Evolutionary conservation across 331 rosid genomes (phyloP), one percentile per base, ranked within the genome.

Genomic region (Rosa hybrid): DNA sequence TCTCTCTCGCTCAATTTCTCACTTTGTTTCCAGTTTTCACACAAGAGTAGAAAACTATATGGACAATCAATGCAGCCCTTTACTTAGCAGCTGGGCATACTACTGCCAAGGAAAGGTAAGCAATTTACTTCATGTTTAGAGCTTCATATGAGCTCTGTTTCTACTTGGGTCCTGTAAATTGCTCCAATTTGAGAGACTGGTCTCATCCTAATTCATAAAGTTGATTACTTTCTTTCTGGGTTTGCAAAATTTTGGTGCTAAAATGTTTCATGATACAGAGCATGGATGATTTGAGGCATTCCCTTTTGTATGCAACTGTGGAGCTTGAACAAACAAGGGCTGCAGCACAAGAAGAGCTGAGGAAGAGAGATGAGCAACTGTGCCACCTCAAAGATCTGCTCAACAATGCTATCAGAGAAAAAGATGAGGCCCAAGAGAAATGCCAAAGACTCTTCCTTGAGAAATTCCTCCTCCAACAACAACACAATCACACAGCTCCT

Each of bases 311-410:
- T 80, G 81, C 97, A 16, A 90, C 91, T 46, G 25, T 93, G 38
- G 99, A 96, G 88, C 94, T 96, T 41, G 97, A 96, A 80, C 97
- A 96, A 80, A 93, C 97, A 17, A 91, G 82, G 30, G 83, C 46
- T 6, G 87, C 90, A 68, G 97, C 84, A 1, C 94, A 90, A 53
- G 98, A 93, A 57, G 99, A 96, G 83, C 94, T 96, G 1, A 86
- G 88, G 79, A 96, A 90, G 83, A 93, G 93, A 76, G 98, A 96
- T 59, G 94, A 93, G 27, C 96, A 93, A 76, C 44, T 96, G 5
- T 23, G 60, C 21, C 85, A 84, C 30, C 92, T 91, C 53, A 92
- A 88, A 74, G 96, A 90, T 72, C 87, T 91, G 38, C 87, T 92
- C 9, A 86, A 41, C 87, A 92, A 83, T 62, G 79, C 94, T 86